phyloP scores from a whole-genome alignment of 2,329 filamentous ascomycete species.

The Paramyrothecium sp. region DNA sequence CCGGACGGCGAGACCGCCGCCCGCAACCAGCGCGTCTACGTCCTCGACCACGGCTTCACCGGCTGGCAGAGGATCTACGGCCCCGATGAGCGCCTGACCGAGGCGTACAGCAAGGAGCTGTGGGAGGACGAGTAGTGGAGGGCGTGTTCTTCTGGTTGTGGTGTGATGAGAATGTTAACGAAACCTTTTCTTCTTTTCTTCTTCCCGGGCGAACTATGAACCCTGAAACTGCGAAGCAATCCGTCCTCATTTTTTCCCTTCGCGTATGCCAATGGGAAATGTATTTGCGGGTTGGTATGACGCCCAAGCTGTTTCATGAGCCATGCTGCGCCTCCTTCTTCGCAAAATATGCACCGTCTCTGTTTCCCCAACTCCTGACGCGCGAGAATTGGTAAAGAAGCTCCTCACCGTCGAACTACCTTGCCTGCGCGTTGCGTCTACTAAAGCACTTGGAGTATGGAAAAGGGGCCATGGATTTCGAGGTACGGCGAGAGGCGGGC shows the following conservation, averaged over 20 bases:
- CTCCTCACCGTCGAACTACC: too few relatives aligned
- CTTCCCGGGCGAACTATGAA: neutral
- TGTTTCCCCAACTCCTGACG: too few relatives aligned
- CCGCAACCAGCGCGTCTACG: conserved; percentile 67
- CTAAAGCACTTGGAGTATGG: too few relatives aligned
- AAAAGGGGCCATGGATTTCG: too few relatives aligned
- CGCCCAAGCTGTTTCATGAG: too few relatives aligned
- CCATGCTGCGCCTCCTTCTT: too few relatives aligned
- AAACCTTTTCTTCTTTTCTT: neutral
- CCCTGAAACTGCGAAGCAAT: neutral
- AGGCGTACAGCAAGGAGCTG: conserved; percentile 79
- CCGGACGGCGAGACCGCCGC: conserved; percentile 24
- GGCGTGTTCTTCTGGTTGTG: neutral
- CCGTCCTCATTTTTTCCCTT: neutral
- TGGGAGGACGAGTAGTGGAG: conserved; percentile 61
- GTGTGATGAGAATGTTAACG: neutral
- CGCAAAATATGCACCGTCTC: too few relatives aligned
- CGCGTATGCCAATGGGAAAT: too few relatives aligned
- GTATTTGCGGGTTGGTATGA: too few relatives aligned
- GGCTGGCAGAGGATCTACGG: conserved; percentile 88
- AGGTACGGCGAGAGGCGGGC: too few relatives aligned
- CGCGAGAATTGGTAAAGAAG: too few relatives aligned
- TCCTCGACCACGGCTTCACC: conserved; percentile 81
- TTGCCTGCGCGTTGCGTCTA: too few relatives aligned
- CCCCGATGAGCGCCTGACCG: conserved; percentile 75